A percentile compares a stretch with the other conserved stretches of the same genome.
These are phyloP conservation scores for Salvia rosmarinus DNA, from an alignment of 257 asterid species.

Conservation along the genomic window DNA sequence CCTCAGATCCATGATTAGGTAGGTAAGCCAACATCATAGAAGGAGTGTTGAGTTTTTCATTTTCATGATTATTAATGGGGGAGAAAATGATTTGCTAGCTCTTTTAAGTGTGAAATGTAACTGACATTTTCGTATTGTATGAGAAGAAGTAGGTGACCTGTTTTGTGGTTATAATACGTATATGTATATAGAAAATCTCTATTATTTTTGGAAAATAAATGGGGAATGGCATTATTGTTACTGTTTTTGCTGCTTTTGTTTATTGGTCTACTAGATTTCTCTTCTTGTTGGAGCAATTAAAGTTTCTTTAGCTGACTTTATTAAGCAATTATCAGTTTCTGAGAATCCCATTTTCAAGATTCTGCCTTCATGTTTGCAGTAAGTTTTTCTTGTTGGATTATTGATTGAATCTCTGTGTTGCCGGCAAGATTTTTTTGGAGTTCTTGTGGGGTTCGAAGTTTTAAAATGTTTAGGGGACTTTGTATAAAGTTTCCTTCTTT, in stretches of 20 bases:
- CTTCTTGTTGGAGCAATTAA: slow-evolving; percentile 34
- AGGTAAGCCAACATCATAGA: slow-evolving; percentile 36
- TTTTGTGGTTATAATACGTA: slow-evolving; percentile 24
- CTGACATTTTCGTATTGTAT: slow-evolving; percentile 41
- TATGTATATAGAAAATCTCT: not conserved
- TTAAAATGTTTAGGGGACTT: slow-evolving; percentile 30
- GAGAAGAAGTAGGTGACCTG: slow-evolving; percentile 37
- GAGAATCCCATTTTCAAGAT: slow-evolving; percentile 43
- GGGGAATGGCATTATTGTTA: slow-evolving; percentile 36
- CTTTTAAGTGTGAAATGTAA: slow-evolving; percentile 34
- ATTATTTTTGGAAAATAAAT: slow-evolving; percentile 26
- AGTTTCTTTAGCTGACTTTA: slow-evolving; percentile 32
- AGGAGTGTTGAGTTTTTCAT: slow-evolving; percentile 26
- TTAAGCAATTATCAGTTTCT: slow-evolving; percentile 14
- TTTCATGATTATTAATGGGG: slow-evolving; percentile 23
- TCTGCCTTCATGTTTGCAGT: slow-evolving; percentile 29
- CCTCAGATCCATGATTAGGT: slow-evolving; percentile 83
- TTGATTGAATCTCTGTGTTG: slow-evolving; percentile 28
- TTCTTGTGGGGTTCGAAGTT: slow-evolving; percentile 42
- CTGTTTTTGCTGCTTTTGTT: slow-evolving; percentile 28
- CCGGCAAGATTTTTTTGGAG: slow-evolving; percentile 35
- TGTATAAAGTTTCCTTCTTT: slow-evolving; percentile 36
- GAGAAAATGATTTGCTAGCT: slow-evolving; percentile 61
- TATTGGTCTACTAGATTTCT: slow-evolving; percentile 33
- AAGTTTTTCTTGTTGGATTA: slow-evolving; percentile 21